Evolutionary conservation across 768 basidiomycete species (phyloP).

Genomic region (Phanerochaete carnosa): DNA sequence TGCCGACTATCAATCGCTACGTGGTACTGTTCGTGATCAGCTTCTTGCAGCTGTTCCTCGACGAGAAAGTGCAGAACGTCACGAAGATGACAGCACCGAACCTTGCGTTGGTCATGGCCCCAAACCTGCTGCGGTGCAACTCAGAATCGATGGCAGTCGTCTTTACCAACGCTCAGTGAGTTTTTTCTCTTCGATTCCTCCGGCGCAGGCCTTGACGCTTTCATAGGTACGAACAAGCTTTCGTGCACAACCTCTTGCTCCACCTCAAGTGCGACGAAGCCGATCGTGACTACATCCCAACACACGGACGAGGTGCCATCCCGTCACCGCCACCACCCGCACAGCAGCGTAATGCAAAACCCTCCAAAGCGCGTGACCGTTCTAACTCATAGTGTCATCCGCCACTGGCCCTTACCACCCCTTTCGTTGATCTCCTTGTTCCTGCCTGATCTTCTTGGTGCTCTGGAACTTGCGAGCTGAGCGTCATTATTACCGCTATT

Average conservation of each 20-base stretch:
- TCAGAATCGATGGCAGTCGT: constrained; percentile 87
- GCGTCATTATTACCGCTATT: not conserved
- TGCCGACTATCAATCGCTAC: constrained; percentile 84
- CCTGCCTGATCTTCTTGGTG: not conserved
- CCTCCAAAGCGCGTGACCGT: constrained; percentile 17
- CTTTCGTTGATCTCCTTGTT: not conserved
- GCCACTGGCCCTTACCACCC: not conserved
- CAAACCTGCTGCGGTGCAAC: constrained; percentile 82
- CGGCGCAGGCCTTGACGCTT: not conserved
- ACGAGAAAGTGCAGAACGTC: constrained; percentile 62
- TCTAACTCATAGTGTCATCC: not conserved
- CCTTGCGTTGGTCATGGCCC: constrained; percentile 88
- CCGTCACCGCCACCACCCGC: constrained; percentile 35
- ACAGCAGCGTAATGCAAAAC: constrained; percentile 51
- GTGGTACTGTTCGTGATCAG: constrained; percentile 87
- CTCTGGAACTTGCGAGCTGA: not conserved
- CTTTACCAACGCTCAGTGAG: constrained; percentile 89
- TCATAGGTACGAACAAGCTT: constrained; percentile 79
- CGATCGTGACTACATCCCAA: constrained; percentile 76
- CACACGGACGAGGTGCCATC: constrained; percentile 76
- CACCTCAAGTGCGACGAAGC: constrained; percentile 73
- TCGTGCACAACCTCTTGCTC: constrained; percentile 80
- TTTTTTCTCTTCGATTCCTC: constrained; percentile 10
- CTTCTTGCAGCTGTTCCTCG: constrained; percentile 87
- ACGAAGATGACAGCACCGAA: constrained; percentile 93